Base-by-base conservation (phyloP, 208 protist species). In the Acanthamoeba quina region DNA sequence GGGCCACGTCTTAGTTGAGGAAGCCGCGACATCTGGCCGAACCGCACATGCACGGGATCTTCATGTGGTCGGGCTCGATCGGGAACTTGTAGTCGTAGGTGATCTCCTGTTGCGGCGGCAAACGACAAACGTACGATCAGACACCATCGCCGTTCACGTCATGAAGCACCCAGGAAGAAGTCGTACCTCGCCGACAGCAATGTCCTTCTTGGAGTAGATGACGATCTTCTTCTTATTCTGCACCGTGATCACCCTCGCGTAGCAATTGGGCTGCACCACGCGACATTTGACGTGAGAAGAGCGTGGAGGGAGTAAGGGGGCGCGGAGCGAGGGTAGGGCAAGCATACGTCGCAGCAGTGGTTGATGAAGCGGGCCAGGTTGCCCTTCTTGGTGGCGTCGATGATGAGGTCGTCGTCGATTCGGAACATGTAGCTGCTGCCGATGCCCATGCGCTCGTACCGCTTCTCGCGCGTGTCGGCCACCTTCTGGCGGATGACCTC, bases 311-410 rank as follows among this genome's bases (percentile, higher is more conserved):
- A n/a, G n/a, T n/a, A n/a, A n/a, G n/a, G n/a, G n/a, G 72, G 41
- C 11, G 52, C 4, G 37, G 31, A 91, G 15, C 5, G 41, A 3
- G 17, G 11, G 21, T 13, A 26, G n/a, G 37, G 44, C 0, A 15
- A 24, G 19, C 52, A 60, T 62, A 96, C 95, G n/a, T 97, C 96
- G 88, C 98, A 98, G 92, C 92, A 97, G 88, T 98, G 98, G 95
- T 98, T 98, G 21, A 98, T 98, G 91, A 98, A 98, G 47, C 98
- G 91, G 19, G 98, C 98, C 0, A 97, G 21, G 94, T 98, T 98
- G 26, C 98, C 98, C 26, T 90, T 95, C 17, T 95, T 93, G 19
- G 98, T 98, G 4, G 98, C 98, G 95, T 98, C 98, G 44, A 98
- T 97, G 58, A 98, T 97, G 21, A 37, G 86, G 19, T 96, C 96